Percentiles rank a stretch among this genome's conserved stretches.
phyloP scores from a whole-genome alignment of 352 stramenopile genomes.

The Phytophthora constricta region DNA sequence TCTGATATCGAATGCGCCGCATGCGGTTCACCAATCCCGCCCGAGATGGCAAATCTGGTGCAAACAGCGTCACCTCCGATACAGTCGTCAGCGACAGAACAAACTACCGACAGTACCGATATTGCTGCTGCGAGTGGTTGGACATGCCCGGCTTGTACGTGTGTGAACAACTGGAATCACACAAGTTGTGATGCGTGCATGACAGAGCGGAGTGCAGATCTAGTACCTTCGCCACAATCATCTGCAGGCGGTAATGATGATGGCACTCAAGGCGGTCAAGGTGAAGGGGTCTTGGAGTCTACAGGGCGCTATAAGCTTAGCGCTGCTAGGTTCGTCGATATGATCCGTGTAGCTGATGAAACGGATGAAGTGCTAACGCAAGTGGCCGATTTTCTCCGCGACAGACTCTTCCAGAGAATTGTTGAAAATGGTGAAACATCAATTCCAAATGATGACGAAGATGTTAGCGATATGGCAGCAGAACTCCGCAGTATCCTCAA shows the following conservation, averaged over 20 bases:
- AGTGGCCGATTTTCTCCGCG: conserved; percentile 38
- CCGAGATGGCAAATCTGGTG: conserved; percentile 43
- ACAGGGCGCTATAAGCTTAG: conserved; percentile 29
- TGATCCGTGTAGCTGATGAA: conserved; percentile 42
- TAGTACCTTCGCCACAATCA: conserved; percentile 30
- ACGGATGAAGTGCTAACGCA: conserved; percentile 28
- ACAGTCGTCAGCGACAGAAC: conserved; percentile 12
- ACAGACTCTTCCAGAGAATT: conserved; percentile 2
- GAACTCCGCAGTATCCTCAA: conserved; percentile 26
- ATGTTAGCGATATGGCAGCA: not conserved
- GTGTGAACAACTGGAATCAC: conserved; percentile 66
- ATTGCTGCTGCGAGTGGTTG: conserved; percentile 40
- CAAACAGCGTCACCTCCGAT: conserved; percentile 29
- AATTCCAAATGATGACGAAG: too few relatives aligned
- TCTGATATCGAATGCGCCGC: conserved; percentile 66
- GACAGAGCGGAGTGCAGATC: conserved; percentile 54
- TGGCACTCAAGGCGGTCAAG: not conserved
- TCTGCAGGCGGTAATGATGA: conserved; percentile 1
- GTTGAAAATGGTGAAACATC: conserved; percentile 6
- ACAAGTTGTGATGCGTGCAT: conserved; percentile 59
- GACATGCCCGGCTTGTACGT: conserved; percentile 69
- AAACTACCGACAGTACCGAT: not conserved
- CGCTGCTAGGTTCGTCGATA: conserved; percentile 45
- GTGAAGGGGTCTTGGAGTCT: conserved; percentile 1
- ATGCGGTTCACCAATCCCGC: conserved; percentile 66